Conservation (phyloP, 2,329 filamentous ascomycete species). For the Hypoxylon sp. region DNA sequence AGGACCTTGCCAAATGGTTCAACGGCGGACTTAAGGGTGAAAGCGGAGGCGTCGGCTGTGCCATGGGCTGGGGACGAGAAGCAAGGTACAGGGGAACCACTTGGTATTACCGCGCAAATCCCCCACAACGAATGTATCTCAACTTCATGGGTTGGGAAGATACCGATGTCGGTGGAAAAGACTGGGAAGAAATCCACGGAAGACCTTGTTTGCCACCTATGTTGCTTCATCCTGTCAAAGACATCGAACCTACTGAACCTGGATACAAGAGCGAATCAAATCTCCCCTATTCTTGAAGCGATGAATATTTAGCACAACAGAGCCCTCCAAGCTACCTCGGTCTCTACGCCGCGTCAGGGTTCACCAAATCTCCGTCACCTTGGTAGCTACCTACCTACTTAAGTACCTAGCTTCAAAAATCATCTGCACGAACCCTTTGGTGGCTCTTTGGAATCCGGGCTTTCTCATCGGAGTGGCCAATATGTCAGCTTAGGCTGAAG, state of each 20-base stretch:
- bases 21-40: slow-evolving; percentile 65
- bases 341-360: not conserved
- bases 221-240: slow-evolving; percentile 68
- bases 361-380: not conserved
- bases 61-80: slow-evolving; percentile 68
- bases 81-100: slow-evolving; percentile 65
- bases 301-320: not conserved
- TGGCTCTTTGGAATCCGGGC: slow-evolving; percentile 9
- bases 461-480: slow-evolving; percentile 2
- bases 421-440: not conserved
- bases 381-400: not conserved
- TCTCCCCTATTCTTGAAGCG: slow-evolving; percentile 48
- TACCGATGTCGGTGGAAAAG: slow-evolving; percentile 60
- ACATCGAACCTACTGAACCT: slow-evolving; percentile 60
- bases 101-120: slow-evolving; percentile 68
- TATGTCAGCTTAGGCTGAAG: no score
- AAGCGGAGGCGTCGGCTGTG: slow-evolving; percentile 62
- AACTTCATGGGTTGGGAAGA: slow-evolving; percentile 71
- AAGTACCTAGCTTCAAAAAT: not conserved
- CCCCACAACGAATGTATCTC: slow-evolving; percentile 67
- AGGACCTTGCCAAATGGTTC: slow-evolving; percentile 65
- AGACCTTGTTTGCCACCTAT: slow-evolving; percentile 67
- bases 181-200: slow-evolving; percentile 65
- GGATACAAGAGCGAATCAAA: slow-evolving; percentile 54
- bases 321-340: not conserved